Percentiles rank a stretch among this genome's conserved stretches.
Evolutionary conservation across 2,329 filamentous ascomycete species (phyloP).

Genomic region (Alternaria dauci): DNA sequence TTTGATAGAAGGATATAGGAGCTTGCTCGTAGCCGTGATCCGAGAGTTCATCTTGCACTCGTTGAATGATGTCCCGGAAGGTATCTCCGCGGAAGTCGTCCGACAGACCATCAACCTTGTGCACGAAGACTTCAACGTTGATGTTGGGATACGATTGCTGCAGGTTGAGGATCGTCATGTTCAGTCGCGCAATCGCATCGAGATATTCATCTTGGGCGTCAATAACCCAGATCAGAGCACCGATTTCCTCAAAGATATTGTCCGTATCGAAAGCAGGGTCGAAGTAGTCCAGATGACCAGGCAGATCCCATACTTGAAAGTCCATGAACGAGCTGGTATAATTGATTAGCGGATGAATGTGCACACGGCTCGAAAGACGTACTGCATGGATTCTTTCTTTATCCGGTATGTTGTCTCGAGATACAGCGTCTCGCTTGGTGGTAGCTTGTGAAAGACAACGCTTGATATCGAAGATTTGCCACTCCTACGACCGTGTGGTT

Average conservation of each 20-base stretch:
- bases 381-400: conserved; percentile 96
- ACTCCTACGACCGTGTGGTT: conserved; percentile 68
- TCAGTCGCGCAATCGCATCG: conserved; percentile 85
- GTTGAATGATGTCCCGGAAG: conserved; percentile 94
- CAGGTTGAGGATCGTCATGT: conserved; percentile 86
- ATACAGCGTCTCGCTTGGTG: conserved; percentile 93
- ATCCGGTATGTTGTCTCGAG: conserved; percentile 94
- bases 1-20: conserved; percentile 93
- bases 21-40: conserved; percentile 94
- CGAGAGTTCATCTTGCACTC: conserved; percentile 93
- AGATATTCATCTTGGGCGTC: conserved; percentile 98
- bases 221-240: conserved; percentile 97
- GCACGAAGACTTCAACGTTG: conserved; percentile 98
- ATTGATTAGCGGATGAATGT: conserved; percentile 9
- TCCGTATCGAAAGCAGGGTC: conserved; percentile 90
- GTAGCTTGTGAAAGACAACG: conserved; percentile 98
- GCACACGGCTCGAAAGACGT: conserved; percentile 50
- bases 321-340: conserved; percentile 90
- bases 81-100: conserved; percentile 97
- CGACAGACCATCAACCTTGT: conserved; percentile 97
- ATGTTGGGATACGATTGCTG: conserved; percentile 90
- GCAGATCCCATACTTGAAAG: conserved; percentile 98
- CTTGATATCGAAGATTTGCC: conserved; percentile 98
- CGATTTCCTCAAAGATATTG: conserved; percentile 91
- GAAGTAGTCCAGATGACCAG: conserved; percentile 91